Evolutionary conservation across 1,284 basidiomycete genomes (phyloP).

Genomic region (Pisolithus thermaeus): DNA sequence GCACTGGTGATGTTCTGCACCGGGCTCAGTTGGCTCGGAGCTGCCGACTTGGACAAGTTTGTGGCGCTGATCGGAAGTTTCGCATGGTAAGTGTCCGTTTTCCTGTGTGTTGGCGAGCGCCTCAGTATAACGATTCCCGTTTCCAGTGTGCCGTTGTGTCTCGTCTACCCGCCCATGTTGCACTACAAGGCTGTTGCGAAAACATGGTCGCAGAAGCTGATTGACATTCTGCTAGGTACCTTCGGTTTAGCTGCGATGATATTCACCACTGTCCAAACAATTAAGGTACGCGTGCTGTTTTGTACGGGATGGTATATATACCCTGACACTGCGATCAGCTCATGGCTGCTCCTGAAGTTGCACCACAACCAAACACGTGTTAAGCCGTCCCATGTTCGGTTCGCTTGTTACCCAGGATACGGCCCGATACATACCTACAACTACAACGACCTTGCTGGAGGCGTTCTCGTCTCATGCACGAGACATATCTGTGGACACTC

Average conservation of each 20-base stretch:
- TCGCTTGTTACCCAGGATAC: background rate
- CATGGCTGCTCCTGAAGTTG: constrained; percentile 18
- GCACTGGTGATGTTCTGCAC: constrained; percentile 73
- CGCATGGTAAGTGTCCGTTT: constrained; percentile 68
- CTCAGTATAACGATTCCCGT: constrained; percentile 7
- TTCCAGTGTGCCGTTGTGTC: constrained; percentile 84
- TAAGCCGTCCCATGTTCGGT: constrained; percentile 12
- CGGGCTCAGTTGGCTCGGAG: constrained; percentile 77
- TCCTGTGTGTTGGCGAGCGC: background rate
- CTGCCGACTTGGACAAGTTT: constrained; percentile 93
- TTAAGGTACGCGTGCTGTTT: constrained; percentile 40
- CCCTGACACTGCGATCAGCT: constrained; percentile 21
- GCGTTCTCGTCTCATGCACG: no score
- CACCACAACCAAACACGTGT: constrained; percentile 15
- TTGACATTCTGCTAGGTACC: constrained; percentile 73
- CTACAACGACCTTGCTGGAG: no score
- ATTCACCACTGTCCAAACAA: constrained; percentile 82
- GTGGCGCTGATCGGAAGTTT: constrained; percentile 92
- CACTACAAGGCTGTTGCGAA: constrained; percentile 86
- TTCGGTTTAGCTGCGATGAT: constrained; percentile 82
- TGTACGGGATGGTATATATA: background rate
- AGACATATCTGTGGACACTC: no score
- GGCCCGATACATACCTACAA: no score
- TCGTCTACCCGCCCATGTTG: constrained; percentile 90
- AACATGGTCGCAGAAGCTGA: constrained; percentile 62